phyloP scores from a whole-genome alignment of 2,329 filamentous ascomycete genomes.

The Venturia nashicola region DNA sequence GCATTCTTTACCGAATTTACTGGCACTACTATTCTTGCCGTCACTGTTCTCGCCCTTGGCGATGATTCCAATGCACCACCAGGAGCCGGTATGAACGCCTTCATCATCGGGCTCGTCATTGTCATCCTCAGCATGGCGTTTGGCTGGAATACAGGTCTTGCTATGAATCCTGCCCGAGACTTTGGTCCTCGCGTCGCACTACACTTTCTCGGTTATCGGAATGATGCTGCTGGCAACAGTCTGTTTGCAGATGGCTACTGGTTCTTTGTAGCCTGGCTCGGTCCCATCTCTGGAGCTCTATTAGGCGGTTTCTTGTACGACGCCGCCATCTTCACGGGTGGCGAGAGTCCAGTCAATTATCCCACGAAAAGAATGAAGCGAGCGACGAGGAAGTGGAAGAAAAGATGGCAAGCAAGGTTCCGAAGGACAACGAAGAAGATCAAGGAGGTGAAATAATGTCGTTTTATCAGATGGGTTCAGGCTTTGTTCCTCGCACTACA shows the following conservation, averaged over 20 bases:
- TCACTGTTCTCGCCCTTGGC: conserved; percentile 56
- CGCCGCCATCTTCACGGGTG: conserved; percentile 16
- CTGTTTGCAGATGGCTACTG: conserved; percentile 49
- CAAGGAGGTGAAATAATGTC: background rate
- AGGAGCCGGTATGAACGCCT: conserved; percentile 30
- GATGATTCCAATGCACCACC: conserved; percentile 35
- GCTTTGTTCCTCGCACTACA: no score
- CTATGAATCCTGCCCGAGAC: conserved; percentile 63
- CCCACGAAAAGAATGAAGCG: conserved; percentile 6
- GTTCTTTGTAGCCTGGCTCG: conserved; percentile 46
- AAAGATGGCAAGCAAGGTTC: conserved; percentile 3
- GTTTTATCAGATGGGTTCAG: background rate
- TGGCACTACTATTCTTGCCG: conserved; percentile 53
- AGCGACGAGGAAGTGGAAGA: conserved; percentile 3
- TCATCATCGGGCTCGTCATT: conserved; percentile 50
- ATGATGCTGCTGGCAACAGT: conserved; percentile 45
- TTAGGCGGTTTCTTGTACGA: conserved; percentile 7
- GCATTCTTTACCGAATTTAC: conserved; percentile 59
- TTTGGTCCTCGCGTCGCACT: conserved; percentile 56
- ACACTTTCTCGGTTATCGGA: conserved; percentile 55
- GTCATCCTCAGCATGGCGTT: conserved; percentile 61
- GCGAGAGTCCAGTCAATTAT: conserved; percentile 9
- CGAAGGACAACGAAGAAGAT: background rate
- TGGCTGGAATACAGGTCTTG: conserved; percentile 66
- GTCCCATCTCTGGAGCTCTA: background rate